These are phyloP conservation scores for Eleusine coracana DNA, from an alignment of 176 grass and related monocot genomes.

Conservation along the genomic window DNA sequence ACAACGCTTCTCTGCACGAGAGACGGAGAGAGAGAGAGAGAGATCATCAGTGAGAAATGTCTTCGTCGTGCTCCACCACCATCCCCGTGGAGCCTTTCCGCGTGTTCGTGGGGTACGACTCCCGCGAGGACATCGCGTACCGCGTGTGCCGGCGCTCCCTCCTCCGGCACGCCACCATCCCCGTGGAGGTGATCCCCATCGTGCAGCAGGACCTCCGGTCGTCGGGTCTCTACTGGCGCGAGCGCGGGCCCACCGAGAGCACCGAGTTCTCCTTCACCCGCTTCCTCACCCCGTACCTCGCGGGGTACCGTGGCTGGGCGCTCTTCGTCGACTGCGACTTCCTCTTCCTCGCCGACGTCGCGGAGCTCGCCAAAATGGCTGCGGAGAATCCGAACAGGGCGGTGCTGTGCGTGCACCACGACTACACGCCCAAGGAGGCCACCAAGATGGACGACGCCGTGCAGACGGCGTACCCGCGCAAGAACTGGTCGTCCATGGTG, in stretches of 20 bases:
- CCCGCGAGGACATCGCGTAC: slow-evolving; percentile 71
- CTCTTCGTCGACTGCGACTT: slow-evolving; percentile 92
- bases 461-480: slow-evolving; percentile 81
- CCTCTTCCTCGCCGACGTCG: slow-evolving; percentile 65
- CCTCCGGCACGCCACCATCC: slow-evolving; percentile 59
- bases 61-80: neutral
- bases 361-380: slow-evolving; percentile 22
- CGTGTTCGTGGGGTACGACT: slow-evolving; percentile 83
- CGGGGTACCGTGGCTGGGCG: slow-evolving; percentile 66
- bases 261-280: slow-evolving; percentile 97
- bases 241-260: slow-evolving; percentile 70
- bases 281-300: slow-evolving; percentile 69
- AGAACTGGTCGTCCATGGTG: slow-evolving; percentile 99
- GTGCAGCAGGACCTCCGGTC: slow-evolving; percentile 60
- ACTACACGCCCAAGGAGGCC: slow-evolving; percentile 70
- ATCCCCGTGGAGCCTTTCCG: slow-evolving; percentile 42
- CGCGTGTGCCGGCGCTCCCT: slow-evolving; percentile 74
- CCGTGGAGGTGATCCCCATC: slow-evolving; percentile 60
- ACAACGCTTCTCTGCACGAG: too few species aligned
- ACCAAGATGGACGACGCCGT: slow-evolving; percentile 94
- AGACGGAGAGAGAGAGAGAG: too few species aligned
- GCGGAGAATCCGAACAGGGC: slow-evolving; percentile 40
- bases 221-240: slow-evolving; percentile 66
- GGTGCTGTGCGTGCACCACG: slow-evolving; percentile 80
- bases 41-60: neutral